phyloP scores from a whole-genome alignment of 1,284 basidiomycete genomes.

The Athelia sp. region DNA sequence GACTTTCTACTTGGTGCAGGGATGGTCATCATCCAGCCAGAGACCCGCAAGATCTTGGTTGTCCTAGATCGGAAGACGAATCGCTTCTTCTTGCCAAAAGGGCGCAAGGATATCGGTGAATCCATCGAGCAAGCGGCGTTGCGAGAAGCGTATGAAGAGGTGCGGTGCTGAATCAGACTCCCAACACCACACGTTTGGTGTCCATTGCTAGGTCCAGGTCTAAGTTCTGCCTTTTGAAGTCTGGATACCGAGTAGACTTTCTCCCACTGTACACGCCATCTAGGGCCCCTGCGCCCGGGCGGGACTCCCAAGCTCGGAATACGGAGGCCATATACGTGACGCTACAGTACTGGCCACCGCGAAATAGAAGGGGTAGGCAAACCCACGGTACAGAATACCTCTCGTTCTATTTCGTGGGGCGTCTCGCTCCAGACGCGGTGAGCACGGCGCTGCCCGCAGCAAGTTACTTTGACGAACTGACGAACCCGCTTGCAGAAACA shows the following conservation, averaged over 20 bases:
- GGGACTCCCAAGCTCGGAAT: slow-evolving; percentile 12
- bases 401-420: slow-evolving; percentile 46
- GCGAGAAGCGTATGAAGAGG: slow-evolving; percentile 64
- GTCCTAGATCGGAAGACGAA: slow-evolving; percentile 32
- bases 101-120: slow-evolving; percentile 61
- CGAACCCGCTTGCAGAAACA: slow-evolving; percentile 29
- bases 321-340: slow-evolving; percentile 46
- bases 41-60: slow-evolving; percentile 34
- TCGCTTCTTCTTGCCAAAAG: slow-evolving; percentile 54
- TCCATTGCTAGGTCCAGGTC: slow-evolving; percentile 1
- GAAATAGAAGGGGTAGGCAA: slow-evolving; percentile 8
- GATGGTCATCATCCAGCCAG: slow-evolving; percentile 54
- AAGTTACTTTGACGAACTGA: neutral
- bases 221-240: slow-evolving; percentile 24
- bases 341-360: slow-evolving; percentile 24
- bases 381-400: slow-evolving; percentile 40
- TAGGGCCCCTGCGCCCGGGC: slow-evolving; percentile 29
- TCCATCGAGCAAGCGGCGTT: slow-evolving; percentile 50
- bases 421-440: slow-evolving; percentile 49
- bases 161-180: slow-evolving; percentile 18
- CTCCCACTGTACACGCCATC: slow-evolving; percentile 37
- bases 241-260: slow-evolving; percentile 47
- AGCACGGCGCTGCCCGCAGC: slow-evolving; percentile 12
- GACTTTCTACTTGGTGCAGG: slow-evolving; percentile 56
- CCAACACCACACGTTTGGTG: neutral